Percentiles rank a stretch among this genome's conserved stretches.
phyloP scores from a whole-genome alignment of 352 stramenopile genomes.

The Peronospora destructor region DNA sequence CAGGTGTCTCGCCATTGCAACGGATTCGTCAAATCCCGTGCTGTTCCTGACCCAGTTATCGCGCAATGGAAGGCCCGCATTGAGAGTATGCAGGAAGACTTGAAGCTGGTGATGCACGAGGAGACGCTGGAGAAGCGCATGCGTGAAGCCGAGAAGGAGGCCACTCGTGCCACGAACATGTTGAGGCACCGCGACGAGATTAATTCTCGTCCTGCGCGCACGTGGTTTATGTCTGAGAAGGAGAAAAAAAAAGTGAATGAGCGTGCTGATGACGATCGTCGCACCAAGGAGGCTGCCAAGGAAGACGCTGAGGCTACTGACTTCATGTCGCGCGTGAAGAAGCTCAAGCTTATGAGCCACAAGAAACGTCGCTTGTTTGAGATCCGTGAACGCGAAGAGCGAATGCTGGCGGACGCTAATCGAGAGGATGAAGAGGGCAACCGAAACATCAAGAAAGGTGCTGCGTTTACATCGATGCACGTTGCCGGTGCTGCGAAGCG shows the following conservation, averaged over 20 bases:
- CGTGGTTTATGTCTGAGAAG: conserved; percentile 89
- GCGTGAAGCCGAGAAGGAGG: conserved; percentile 85
- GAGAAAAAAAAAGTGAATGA: conserved; percentile 83
- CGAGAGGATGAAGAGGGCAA: conserved; percentile 32
- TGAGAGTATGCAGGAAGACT: conserved; percentile 70
- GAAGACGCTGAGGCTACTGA: conserved; percentile 28
- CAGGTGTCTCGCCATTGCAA: conserved; percentile 87
- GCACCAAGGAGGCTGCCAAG: conserved; percentile 31
- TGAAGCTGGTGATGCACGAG: conserved; percentile 80
- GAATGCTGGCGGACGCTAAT: conserved; percentile 58
- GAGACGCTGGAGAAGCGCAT: conserved; percentile 88
- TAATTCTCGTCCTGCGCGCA: conserved; percentile 69
- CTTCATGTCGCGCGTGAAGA: conserved; percentile 53
- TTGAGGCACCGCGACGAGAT: conserved; percentile 90
- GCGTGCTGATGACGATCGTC: conserved; percentile 60
- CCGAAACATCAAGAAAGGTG: conserved; percentile 34
- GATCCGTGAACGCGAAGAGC: conserved; percentile 77
- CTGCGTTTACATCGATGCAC: conserved; percentile 73
- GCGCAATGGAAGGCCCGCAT: conserved; percentile 82
- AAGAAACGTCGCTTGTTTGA: conserved; percentile 82
- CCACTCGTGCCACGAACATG: conserved; percentile 84
- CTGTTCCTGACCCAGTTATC: conserved; percentile 84
- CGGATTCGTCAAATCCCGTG: conserved; percentile 87
- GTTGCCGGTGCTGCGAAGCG: conserved; percentile 72
- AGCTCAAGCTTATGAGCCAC: conserved; percentile 83